Conservation (phyloP, 2,329 filamentous ascomycete genomes). For the Laburnicola sp. region DNA sequence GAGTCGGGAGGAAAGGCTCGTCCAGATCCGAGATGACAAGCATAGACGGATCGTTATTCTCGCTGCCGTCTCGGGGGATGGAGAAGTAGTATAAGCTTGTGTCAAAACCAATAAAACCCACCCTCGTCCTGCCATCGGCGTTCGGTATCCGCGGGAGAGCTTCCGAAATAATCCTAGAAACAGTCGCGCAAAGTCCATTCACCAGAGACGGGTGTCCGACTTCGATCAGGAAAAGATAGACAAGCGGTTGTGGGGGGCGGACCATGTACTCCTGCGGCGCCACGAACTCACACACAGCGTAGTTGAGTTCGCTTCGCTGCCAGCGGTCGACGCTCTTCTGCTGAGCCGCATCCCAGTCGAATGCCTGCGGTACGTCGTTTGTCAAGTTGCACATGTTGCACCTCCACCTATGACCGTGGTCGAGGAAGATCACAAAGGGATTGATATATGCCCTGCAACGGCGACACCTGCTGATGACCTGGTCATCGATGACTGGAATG, state of each 20-base stretch:
- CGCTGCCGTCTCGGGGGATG: constrained; percentile 84
- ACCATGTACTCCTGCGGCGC: constrained; percentile 99
- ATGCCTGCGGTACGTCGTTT: constrained; percentile 98
- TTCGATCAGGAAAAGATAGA: constrained; percentile 94
- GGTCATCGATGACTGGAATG: constrained; percentile 90
- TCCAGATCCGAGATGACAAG: constrained; percentile 93
- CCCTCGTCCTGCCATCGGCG: constrained; percentile 80
- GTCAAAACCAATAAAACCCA: constrained; percentile 95
- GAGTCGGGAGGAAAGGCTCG: constrained; percentile 94
- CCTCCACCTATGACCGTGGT: constrained; percentile 96
- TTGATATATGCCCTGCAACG: constrained; percentile 95
- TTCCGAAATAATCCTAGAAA: constrained; percentile 89
- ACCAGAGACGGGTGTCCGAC: constrained; percentile 90
- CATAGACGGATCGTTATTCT: constrained; percentile 84
- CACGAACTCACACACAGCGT: constrained; percentile 96
- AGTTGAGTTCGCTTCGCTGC: constrained; percentile 89
- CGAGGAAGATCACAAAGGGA: constrained; percentile 92
- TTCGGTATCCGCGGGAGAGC: constrained; percentile 98
- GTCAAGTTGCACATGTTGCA: constrained; percentile 99
- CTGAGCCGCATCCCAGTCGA: constrained; percentile 93
- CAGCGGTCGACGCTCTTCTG: constrained; percentile 92
- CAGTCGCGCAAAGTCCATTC: constrained; percentile 87
- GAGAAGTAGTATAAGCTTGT: constrained; percentile 95
- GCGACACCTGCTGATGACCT: constrained; percentile 94
- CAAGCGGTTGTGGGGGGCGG: constrained; percentile 88